phyloP scores from a whole-genome alignment of 148 eudicot genomes.

The Salicornia ramosissima region DNA sequence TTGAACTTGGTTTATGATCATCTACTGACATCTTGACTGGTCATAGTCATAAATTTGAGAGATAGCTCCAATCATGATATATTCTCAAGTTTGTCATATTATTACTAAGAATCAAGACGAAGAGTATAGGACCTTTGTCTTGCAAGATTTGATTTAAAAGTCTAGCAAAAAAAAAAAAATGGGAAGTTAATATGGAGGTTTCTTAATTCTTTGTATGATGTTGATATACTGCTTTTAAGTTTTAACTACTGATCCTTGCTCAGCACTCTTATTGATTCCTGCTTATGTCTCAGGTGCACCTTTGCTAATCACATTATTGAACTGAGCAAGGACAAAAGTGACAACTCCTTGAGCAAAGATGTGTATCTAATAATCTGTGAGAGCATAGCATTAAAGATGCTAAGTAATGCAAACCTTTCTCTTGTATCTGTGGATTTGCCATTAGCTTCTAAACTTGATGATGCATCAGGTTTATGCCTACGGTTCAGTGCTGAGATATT shows the following conservation, averaged over 20 bases:
- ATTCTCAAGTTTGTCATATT: not conserved
- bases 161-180: not conserved
- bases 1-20: too few species aligned
- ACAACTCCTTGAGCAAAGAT: conserved; percentile 44
- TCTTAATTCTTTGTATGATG: not conserved
- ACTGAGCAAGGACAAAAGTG: conserved; percentile 42
- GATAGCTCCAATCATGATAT: not conserved
- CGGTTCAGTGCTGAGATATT: conserved; percentile 82
- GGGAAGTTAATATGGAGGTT: too few species aligned
- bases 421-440: conserved; percentile 88
- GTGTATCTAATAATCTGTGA: conserved; percentile 69
- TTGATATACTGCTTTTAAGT: too few species aligned
- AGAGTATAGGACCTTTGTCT: not conserved
- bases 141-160: not conserved
- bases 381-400: conserved; percentile 76
- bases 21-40: too few species aligned
- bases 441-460: conserved; percentile 56
- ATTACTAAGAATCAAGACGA: not conserved
- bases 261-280: too few species aligned
- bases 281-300: conserved; percentile 54
- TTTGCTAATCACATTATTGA: conserved; percentile 64
- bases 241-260: too few species aligned
- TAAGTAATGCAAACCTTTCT: conserved; percentile 72
- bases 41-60: too few species aligned
- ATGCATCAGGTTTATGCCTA: conserved; percentile 73